A percentile compares a stretch with the other conserved stretches of the same genome.
phyloP scores from a whole-genome alignment of 768 basidiomycete species.

The Rubroboletus pulcherrimus region DNA sequence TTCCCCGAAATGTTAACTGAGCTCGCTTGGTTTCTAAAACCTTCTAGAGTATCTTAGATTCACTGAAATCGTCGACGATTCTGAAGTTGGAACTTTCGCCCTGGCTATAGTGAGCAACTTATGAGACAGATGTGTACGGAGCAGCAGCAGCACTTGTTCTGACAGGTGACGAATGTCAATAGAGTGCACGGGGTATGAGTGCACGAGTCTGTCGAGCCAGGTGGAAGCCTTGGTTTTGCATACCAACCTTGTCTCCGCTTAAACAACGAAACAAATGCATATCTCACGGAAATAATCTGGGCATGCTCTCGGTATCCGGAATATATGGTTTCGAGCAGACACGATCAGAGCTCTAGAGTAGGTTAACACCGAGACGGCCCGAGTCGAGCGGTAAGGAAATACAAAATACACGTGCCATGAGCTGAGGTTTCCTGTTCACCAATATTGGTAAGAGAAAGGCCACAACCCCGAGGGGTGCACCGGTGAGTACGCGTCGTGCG shows the following conservation, averaged over 20 bases:
- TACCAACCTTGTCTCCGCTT: background rate
- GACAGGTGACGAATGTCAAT: background rate
- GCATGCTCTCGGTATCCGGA: background rate
- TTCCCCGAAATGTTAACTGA: background rate
- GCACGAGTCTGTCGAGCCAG: background rate
- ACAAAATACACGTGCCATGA: background rate
- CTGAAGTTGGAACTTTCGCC: background rate
- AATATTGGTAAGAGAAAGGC: background rate
- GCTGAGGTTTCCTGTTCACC: background rate
- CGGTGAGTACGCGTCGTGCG: background rate
- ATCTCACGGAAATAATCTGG: background rate
- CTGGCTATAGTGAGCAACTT: too few relatives aligned
- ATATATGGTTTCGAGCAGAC: background rate
- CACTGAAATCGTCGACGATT: background rate
- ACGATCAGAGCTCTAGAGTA: background rate
- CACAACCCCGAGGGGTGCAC: too few relatives aligned
- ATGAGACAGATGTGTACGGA: background rate
- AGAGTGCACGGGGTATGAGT: background rate
- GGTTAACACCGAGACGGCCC: background rate
- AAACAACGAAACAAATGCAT: background rate
- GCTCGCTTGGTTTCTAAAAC: background rate
- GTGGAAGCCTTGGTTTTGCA: background rate
- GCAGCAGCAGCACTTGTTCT: background rate
- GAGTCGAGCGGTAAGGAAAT: background rate
- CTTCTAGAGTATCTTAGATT: background rate